Evolutionary conservation across 2,329 filamentous ascomycete species (phyloP).

Genomic region (Sclerotinia spermophila): DNA sequence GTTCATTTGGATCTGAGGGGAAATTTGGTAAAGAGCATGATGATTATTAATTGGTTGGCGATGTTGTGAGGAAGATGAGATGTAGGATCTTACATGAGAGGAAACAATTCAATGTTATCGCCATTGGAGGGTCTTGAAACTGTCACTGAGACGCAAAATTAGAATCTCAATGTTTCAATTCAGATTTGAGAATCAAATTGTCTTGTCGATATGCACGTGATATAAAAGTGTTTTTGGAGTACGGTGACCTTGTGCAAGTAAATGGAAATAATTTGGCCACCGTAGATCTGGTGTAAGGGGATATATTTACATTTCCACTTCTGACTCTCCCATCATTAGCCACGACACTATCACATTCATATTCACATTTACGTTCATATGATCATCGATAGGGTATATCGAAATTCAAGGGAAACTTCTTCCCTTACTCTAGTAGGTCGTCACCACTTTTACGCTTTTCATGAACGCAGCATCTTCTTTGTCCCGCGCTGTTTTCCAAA

Average conservation of each 20-base stretch:
- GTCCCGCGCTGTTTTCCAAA: too few species aligned
- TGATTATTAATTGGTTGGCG: constrained; percentile 46
- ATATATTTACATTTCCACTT: not conserved
- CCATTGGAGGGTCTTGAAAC: not conserved
- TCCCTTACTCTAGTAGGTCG: too few species aligned
- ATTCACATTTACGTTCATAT: not conserved
- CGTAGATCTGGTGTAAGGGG: not conserved
- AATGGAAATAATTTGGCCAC: not conserved
- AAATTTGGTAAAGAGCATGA: constrained; percentile 49
- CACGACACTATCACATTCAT: not conserved
- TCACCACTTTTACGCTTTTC: too few species aligned
- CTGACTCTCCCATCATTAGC: not conserved
- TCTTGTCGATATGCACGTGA: not conserved
- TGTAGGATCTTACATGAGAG: not conserved
- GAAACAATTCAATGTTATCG: not conserved
- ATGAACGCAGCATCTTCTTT: too few species aligned
- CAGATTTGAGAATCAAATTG: not conserved
- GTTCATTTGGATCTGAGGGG: constrained; percentile 48
- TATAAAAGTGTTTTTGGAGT: not conserved
- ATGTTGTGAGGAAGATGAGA: constrained; percentile 8
- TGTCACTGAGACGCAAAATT: not conserved
- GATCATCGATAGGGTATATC: not conserved
- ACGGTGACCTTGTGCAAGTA: not conserved
- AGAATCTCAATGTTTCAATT: not conserved
- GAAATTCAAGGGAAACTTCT: too few species aligned